These are phyloP conservation scores for Plasmodium vinckei DNA, from an alignment of 169 alveolate genomes.

Conservation along the genomic window DNA sequence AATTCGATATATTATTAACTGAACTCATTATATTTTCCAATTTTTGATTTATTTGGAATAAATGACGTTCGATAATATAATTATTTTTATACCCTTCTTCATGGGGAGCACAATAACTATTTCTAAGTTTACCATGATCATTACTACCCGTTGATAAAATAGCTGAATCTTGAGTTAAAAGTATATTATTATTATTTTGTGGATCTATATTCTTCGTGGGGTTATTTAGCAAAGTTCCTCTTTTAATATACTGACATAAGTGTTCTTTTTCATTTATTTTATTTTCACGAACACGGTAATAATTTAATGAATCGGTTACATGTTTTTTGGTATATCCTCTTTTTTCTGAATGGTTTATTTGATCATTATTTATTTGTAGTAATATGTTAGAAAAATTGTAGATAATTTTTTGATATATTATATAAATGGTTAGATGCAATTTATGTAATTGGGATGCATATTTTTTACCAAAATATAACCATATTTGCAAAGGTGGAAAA, in stretches of 20 bases:
- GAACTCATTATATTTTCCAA: conserved; percentile 62
- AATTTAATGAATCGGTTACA: conserved; percentile 44
- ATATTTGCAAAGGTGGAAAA: conserved; percentile 44
- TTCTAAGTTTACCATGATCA: background rate
- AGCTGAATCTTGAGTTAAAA: background rate
- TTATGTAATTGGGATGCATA: conserved; percentile 51
- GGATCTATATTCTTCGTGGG: background rate
- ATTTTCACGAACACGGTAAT: conserved; percentile 23
- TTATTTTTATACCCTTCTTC: background rate
- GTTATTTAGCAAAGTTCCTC: background rate
- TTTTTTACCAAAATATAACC: conserved; percentile 53
- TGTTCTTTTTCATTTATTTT: conserved; percentile 7
- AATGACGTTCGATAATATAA: background rate
- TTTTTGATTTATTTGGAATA: conserved; percentile 41
- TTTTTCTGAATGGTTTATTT: conserved; percentile 13
- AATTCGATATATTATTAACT: conserved; percentile 48
- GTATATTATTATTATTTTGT: background rate
- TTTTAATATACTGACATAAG: background rate
- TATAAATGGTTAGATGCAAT: conserved; percentile 63
- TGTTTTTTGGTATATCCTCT: conserved; percentile 18
- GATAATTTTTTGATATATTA: conserved; percentile 56
- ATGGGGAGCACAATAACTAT: background rate
- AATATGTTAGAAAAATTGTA: conserved; percentile 57
- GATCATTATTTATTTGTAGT: conserved; percentile 46
- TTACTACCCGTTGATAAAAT: background rate